These are phyloP conservation scores for Gaeumannomyces tritici DNA, from an alignment of 2,329 filamentous ascomycete species.

Conservation along the genomic window DNA sequence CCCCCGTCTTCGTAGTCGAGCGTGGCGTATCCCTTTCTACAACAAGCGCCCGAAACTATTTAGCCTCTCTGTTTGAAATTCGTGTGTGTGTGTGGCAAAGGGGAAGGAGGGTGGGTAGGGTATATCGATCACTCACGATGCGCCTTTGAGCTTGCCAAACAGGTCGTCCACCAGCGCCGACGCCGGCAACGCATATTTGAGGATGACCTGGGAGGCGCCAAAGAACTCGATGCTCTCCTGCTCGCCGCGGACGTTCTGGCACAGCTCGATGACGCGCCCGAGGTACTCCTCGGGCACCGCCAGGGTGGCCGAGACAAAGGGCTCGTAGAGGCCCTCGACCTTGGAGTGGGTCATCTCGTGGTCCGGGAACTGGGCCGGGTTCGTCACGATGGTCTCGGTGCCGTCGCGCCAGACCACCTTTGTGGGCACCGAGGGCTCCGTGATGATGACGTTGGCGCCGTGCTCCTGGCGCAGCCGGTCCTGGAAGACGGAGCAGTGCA, in stretches of 20 bases:
- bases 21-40: constrained; percentile 76
- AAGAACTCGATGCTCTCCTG: constrained; percentile 88
- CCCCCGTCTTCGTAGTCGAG: constrained; percentile 95
- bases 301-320: constrained; percentile 72
- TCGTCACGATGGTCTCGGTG: constrained; percentile 69
- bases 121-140: constrained; percentile 37
- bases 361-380: constrained; percentile 82
- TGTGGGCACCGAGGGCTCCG: constrained; percentile 87
- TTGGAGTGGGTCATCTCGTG: constrained; percentile 36
- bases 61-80: background rate
- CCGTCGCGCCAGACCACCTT: constrained; percentile 74
- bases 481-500: constrained; percentile 98
- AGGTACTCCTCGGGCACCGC: constrained; percentile 92
- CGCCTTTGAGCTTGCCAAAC: constrained; percentile 91
- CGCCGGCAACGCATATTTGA: constrained; percentile 84
- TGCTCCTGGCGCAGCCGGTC: constrained; percentile 91
- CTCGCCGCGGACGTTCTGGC: constrained; percentile 78
- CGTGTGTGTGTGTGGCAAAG: background rate
- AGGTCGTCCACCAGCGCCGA: constrained; percentile 92
- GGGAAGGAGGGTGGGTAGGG: background rate
- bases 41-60: background rate
- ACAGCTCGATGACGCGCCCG: constrained; percentile 89
- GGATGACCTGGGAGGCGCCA: constrained; percentile 81
- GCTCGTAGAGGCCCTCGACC: constrained; percentile 38
- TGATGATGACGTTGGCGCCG: constrained; percentile 91